These are phyloP conservation scores for Penicillium concentricum DNA, from an alignment of 2,329 filamentous ascomycete species.

Conservation along the genomic window DNA sequence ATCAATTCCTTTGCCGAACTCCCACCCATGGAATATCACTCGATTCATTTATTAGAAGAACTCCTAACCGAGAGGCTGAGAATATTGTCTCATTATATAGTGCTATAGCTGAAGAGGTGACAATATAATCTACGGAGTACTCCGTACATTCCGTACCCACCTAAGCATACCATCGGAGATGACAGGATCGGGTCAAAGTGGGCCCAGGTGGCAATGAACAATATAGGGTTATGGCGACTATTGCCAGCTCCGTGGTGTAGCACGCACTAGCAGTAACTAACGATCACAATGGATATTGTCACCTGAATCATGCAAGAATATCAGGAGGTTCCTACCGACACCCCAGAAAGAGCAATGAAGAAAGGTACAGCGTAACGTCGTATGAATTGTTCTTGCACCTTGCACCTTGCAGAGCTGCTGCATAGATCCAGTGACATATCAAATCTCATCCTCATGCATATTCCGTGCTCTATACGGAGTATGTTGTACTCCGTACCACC, in stretches of 20 bases:
- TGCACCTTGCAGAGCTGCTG: not conserved
- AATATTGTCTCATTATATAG: not conserved
- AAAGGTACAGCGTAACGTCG: not conserved
- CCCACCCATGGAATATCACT: not conserved
- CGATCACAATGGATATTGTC: conserved; percentile 1
- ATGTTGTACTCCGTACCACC: not conserved
- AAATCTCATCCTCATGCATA: conserved; percentile 13
- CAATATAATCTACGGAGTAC: not conserved
- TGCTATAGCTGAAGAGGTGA: not conserved
- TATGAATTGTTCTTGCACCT: not conserved
- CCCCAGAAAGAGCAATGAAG: not conserved
- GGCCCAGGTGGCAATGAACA: not conserved
- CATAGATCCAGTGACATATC: conserved; percentile 10
- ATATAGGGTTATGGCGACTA: not conserved
- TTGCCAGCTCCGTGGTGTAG: not conserved
- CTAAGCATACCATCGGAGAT: not conserved
- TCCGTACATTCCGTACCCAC: not conserved
- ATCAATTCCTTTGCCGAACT: not conserved
- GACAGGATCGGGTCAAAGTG: not conserved
- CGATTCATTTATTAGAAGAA: not conserved
- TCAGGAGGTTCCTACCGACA: not conserved
- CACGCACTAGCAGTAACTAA: conserved; percentile 5
- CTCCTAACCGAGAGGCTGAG: not conserved
- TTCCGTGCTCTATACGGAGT: not conserved
- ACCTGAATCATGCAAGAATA: not conserved